Percentiles rank a stretch among this genome's conserved stretches.
Conservation (phyloP, 2,329 filamentous ascomycete genomes). For the Rhinocladiella similis region DNA sequence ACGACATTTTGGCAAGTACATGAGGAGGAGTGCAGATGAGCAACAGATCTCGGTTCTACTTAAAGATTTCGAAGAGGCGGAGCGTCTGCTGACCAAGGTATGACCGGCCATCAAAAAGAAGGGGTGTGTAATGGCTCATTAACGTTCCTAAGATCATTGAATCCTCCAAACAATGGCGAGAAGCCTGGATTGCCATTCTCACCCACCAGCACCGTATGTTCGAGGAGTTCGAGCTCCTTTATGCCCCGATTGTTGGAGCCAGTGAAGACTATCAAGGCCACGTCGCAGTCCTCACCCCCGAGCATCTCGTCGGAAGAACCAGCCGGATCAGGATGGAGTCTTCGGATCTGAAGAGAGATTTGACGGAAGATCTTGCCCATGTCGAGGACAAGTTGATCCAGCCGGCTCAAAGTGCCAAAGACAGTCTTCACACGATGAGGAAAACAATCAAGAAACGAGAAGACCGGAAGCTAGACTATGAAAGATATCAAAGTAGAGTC, state of each 20-base stretch:
- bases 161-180: constrained; percentile 72
- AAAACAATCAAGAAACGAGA: constrained; percentile 85
- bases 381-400: constrained; percentile 71
- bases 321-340: constrained; percentile 66
- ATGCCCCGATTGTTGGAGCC: constrained; percentile 72
- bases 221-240: constrained; percentile 69
- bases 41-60: constrained; percentile 73
- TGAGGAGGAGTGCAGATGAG: constrained; percentile 71
- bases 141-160: constrained; percentile 64
- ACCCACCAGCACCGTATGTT: constrained; percentile 66
- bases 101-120: constrained; percentile 17
- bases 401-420: constrained; percentile 69
- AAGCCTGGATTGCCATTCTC: constrained; percentile 74
- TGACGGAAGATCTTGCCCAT: constrained; percentile 68
- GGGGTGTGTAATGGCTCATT: constrained; percentile 8
- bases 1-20: constrained; percentile 71
- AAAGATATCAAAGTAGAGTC: constrained; percentile 71
- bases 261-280: constrained; percentile 58
- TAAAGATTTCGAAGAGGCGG: constrained; percentile 77
- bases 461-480: constrained; percentile 79
- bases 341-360: constrained; percentile 68
- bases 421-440: constrained; percentile 68
- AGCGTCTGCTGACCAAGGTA: constrained; percentile 72
- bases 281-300: constrained; percentile 61
- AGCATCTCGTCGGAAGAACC: constrained; percentile 63